These are phyloP conservation scores for Chaetomium tenue DNA, from an alignment of 495 filamentous ascomycete genomes.

Conservation along the genomic window DNA sequence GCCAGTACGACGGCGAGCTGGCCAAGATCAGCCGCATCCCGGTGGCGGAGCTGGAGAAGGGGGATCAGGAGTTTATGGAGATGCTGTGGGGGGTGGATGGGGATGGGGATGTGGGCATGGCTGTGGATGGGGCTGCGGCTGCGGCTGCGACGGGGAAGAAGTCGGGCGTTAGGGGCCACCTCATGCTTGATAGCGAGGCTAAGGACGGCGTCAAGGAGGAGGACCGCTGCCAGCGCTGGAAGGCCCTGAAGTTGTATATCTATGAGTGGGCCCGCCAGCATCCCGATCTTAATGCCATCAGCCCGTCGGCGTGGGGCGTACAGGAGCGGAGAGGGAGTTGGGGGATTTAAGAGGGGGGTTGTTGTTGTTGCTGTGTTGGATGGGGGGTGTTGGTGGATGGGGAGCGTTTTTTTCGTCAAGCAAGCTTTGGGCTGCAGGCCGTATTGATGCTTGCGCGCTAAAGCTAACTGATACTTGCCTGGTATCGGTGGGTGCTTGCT, in stretches of 20 bases:
- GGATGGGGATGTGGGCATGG: slow-evolving; percentile 22
- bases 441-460: background rate
- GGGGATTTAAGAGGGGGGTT: slow-evolving; percentile 56
- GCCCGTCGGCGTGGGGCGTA: slow-evolving; percentile 66
- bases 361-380: background rate
- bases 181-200: slow-evolving; percentile 42
- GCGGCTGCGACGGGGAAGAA: slow-evolving; percentile 3
- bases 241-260: slow-evolving; percentile 76
- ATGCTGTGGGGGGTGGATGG: slow-evolving; percentile 54
- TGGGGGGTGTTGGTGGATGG: background rate
- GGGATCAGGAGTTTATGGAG: slow-evolving; percentile 64
- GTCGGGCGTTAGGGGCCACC: slow-evolving; percentile 33
- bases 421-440: background rate
- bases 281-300: slow-evolving; percentile 57
- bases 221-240: slow-evolving; percentile 64
- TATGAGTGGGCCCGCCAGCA: slow-evolving; percentile 81
- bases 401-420: too few relatives aligned
- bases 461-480: background rate
- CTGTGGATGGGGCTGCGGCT: slow-evolving; percentile 32
- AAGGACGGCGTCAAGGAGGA: slow-evolving; percentile 39
- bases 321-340: slow-evolving; percentile 75
- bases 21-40: slow-evolving; percentile 69
- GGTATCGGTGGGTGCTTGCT: background rate
- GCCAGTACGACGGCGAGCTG: slow-evolving; percentile 78
- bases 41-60: slow-evolving; percentile 62